Conservation (phyloP, 2,329 filamentous ascomycete genomes). For the Neophaeococcomyces mojaviensis region DNA sequence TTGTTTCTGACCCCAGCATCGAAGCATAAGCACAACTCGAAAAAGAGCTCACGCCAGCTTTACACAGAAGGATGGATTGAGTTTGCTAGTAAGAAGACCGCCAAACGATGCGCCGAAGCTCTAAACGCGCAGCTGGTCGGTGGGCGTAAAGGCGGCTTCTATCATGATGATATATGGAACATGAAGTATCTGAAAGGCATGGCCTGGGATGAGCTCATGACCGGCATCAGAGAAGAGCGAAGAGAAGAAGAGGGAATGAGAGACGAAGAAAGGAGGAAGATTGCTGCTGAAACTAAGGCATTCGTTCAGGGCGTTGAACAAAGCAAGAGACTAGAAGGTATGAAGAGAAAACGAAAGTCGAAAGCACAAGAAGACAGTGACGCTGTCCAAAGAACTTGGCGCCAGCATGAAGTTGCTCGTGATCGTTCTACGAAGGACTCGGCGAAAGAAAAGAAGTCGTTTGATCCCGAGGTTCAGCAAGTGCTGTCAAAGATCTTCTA, state of each 20-base stretch:
- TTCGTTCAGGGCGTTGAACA: slow-evolving; percentile 36
- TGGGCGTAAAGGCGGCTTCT: slow-evolving; percentile 38
- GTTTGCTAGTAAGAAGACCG: slow-evolving; percentile 38
- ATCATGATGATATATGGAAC: slow-evolving; percentile 41
- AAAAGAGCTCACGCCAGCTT: slow-evolving; percentile 34
- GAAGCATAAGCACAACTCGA: slow-evolving; percentile 23
- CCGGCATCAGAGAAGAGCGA: slow-evolving; percentile 36
- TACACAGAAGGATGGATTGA: slow-evolving; percentile 43
- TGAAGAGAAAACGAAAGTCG: slow-evolving; percentile 37
- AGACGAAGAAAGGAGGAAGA: slow-evolving; percentile 35
- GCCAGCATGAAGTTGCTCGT: slow-evolving; percentile 34
- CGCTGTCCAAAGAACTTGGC: slow-evolving; percentile 30
- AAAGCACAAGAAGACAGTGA: slow-evolving; percentile 26
- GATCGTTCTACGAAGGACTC: slow-evolving; percentile 10
- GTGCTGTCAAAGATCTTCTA: slow-evolving; percentile 42
- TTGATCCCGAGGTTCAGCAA: slow-evolving; percentile 35
- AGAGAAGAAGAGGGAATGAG: slow-evolving; percentile 34
- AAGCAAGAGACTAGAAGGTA: slow-evolving; percentile 30
- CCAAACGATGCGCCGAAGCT: slow-evolving; percentile 39
- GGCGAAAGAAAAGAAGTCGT: slow-evolving; percentile 11
- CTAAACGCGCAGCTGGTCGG: slow-evolving; percentile 38
- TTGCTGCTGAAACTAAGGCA: slow-evolving; percentile 37
- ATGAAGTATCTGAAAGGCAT: slow-evolving; percentile 39
- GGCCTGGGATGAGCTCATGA: slow-evolving; percentile 39
- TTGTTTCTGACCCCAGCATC: slow-evolving; percentile 36